These are phyloP conservation scores for Yamadazyma membranifaciens DNA, from an alignment of 1,139 yeast species.

Conservation along the genomic window DNA sequence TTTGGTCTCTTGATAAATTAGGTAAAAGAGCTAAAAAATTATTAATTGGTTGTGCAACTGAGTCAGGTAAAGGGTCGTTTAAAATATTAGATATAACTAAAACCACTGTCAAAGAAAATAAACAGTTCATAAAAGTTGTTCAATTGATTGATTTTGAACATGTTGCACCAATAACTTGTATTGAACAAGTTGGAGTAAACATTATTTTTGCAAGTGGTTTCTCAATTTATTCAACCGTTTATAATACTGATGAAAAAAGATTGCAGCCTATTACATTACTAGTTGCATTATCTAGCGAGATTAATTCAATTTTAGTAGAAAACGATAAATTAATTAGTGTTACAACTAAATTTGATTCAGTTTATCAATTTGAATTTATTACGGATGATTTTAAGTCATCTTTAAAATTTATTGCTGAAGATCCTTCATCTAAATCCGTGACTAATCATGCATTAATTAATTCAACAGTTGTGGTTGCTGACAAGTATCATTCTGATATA, in stretches of 20 bases:
- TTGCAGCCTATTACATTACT: constrained; percentile 30
- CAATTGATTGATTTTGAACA: constrained; percentile 39
- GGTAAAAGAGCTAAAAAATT: constrained; percentile 38
- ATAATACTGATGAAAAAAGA: constrained; percentile 36
- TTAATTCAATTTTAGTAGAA: constrained; percentile 31
- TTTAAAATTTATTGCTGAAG: constrained; percentile 23
- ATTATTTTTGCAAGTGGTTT: constrained; percentile 37
- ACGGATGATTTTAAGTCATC: constrained; percentile 8
- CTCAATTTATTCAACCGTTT: constrained; percentile 35
- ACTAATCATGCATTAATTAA: constrained; percentile 36
- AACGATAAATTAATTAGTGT: constrained; percentile 24
- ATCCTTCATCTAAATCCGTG: constrained; percentile 36
- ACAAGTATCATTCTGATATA: constrained; percentile 42
- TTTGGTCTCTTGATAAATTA: constrained; percentile 28
- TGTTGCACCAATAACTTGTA: constrained; percentile 33
- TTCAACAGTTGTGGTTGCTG: constrained; percentile 35
- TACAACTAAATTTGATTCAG: constrained; percentile 43
- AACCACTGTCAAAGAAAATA: constrained; percentile 16
- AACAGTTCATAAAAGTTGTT: constrained; percentile 22
- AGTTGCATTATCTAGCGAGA: constrained; percentile 34
- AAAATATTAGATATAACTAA: constrained; percentile 43
- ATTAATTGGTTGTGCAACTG: constrained; percentile 37
- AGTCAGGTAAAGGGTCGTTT: constrained; percentile 28
- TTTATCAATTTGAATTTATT: constrained; percentile 25
- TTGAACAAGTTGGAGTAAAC: constrained; percentile 35